These are phyloP conservation scores for Botrytis tulipae DNA, from an alignment of 2,329 filamentous ascomycete genomes.

Conservation along the genomic window DNA sequence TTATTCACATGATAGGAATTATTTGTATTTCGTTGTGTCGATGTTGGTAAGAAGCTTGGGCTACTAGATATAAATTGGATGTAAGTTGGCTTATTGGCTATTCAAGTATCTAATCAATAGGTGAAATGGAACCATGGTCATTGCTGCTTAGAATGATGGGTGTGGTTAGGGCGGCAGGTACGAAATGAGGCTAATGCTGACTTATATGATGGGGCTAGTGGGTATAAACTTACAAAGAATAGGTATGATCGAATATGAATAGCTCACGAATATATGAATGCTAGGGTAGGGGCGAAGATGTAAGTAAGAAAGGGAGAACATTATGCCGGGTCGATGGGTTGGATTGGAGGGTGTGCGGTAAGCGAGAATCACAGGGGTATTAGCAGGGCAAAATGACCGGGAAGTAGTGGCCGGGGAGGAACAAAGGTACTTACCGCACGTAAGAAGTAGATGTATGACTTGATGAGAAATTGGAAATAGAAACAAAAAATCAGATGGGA, in stretches of 20 bases:
- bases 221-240: neutral
- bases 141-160: slow-evolving; percentile 8
- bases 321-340: slow-evolving; percentile 18
- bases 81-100: neutral
- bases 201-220: slow-evolving; percentile 3
- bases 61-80: neutral
- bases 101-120: neutral
- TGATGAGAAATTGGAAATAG: neutral
- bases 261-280: neutral
- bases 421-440: slow-evolving; percentile 9
- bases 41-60: neutral
- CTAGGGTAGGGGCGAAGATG: slow-evolving; percentile 4
- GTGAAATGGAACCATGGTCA: neutral
- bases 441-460: slow-evolving; percentile 10
- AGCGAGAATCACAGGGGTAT: neutral
- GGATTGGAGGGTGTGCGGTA: neutral
- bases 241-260: neutral
- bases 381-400: neutral
- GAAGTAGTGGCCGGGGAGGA: slow-evolving; percentile 1
- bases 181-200: slow-evolving; percentile 10
- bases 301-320: slow-evolving; percentile 20
- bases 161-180: slow-evolving; percentile 10
- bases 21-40: neutral
- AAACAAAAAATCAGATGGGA: neutral
- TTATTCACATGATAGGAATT: neutral